Percentiles rank a stretch among this genome's conserved stretches.
Evolutionary conservation across 2,329 filamentous ascomycete species (phyloP).

Genomic region (Cytospora leucostoma): DNA sequence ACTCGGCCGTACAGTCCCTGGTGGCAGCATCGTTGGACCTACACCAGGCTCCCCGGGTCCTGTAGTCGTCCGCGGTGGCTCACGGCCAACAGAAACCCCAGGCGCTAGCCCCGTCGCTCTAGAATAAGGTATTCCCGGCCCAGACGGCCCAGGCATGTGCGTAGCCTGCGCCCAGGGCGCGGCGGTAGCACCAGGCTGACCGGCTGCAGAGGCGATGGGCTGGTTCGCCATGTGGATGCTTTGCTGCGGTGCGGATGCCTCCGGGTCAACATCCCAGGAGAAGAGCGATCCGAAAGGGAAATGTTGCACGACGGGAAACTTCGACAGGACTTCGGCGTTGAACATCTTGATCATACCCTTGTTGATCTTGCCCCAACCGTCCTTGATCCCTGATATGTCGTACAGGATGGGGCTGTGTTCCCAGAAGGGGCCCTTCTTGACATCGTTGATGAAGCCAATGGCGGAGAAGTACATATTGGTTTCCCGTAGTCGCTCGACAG

Average conservation of each 20-base stretch:
- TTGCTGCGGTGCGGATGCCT: constrained; percentile 50
- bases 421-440: constrained; percentile 96
- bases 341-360: constrained; percentile 99
- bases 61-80: constrained; percentile 3
- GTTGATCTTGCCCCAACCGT: constrained; percentile 99
- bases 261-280: constrained; percentile 70
- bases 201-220: constrained; percentile 39
- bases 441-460: constrained; percentile 94
- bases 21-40: constrained; percentile 4
- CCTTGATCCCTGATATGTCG: constrained; percentile 87
- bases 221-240: constrained; percentile 62
- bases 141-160: constrained; percentile 41
- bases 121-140: constrained; percentile 37
- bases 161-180: constrained; percentile 49
- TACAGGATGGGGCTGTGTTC: constrained; percentile 93
- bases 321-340: constrained; percentile 91
- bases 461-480: constrained; percentile 91
- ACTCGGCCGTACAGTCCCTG: constrained; percentile 12
- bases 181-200: constrained; percentile 37
- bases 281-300: constrained; percentile 84
- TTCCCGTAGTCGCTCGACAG: constrained; percentile 66
- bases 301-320: constrained; percentile 98
- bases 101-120: constrained; percentile 31
- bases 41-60: constrained; percentile 3
- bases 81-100: background rate